Evolutionary conservation across 352 stramenopile genomes (phyloP).

Genomic region (Phytophthora constricta): DNA sequence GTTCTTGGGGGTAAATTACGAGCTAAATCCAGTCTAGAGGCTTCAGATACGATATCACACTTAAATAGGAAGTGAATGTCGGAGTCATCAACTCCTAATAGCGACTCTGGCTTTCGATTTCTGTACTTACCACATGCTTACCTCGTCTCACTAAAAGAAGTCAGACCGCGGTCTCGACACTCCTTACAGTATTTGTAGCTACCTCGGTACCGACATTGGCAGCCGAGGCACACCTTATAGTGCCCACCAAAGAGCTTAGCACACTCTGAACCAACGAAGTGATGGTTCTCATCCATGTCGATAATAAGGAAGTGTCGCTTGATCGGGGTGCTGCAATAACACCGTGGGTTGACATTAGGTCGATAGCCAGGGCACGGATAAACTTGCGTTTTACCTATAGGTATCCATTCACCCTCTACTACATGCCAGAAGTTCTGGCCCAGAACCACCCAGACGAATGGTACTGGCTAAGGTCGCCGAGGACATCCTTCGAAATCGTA

Average conservation of each 20-base stretch:
- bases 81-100: not conserved
- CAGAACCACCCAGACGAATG: conserved; percentile 9
- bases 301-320: conserved; percentile 16
- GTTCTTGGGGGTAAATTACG: no score
- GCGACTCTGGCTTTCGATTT: not conserved
- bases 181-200: conserved; percentile 13
- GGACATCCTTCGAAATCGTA: conserved; percentile 7
- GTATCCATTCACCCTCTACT: not conserved
- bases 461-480: conserved; percentile 7
- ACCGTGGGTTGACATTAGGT: conserved; percentile 6
- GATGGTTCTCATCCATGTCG: conserved; percentile 17
- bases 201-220: conserved; percentile 9
- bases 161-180: conserved; percentile 5
- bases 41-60: no score
- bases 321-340: conserved; percentile 20
- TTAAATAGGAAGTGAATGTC: no score
- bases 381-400: not conserved
- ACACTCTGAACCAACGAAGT: conserved; percentile 17
- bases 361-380: conserved; percentile 10
- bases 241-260: conserved; percentile 9
- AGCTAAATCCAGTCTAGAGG: no score
- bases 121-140: not conserved
- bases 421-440: no score
- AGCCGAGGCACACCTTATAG: no score
- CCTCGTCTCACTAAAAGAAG: not conserved